Evolutionary conservation across 208 protist genomes (phyloP), one percentile per base, ranked within the genome.

Genomic region (Wallacemonas sp.): DNA sequence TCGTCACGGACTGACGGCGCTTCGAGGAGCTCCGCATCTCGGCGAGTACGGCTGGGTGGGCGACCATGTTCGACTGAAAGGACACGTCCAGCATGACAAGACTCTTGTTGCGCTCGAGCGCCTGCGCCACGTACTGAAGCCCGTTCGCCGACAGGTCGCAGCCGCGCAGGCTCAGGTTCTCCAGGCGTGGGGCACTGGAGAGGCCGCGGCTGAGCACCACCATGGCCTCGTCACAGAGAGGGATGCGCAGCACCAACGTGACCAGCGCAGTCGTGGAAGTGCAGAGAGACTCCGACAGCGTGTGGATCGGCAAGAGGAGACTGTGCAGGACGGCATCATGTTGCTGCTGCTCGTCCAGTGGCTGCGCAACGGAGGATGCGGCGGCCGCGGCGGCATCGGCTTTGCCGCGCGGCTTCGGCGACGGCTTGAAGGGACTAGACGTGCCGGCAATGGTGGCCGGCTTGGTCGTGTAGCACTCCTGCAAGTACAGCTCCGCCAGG

Each of bases 211-310:
- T 44, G 12, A 91, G 72, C 0, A 52, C 55, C 10, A 52, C 61
- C 46, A 82, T 70, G 7, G 85, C 85, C 25, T 78, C 70, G 39
- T 86, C 85, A 31, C 66, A 81, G 33, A 91, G 67, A 0, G 85
- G 81, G 45, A 91, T 84, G 59, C 78, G 78, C 22, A 91, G 55
- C 2, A 79, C 67, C 0, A 91, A 68, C n/a, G 75, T 87, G 23
- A 54, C 57, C 1, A 91, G 66, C 26, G 62, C 31, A 3, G 77
- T 70, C 5, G 59, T 74, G 28, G 72, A 14, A 3, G 67, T 48
- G 44, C 20, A 70, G 25, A 91, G 57, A 2, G 78, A 67, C 10
- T 20, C 66, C 14, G 78, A 38, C 14, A 83, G 78, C 12, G 50
- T 46, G 38, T 70, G 61, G 28, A 91, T 67, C 0, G 85, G 73